These are phyloP conservation scores for Colletotrichum cuscutae DNA, from an alignment of 2,329 filamentous ascomycete species.

Conservation along the genomic window DNA sequence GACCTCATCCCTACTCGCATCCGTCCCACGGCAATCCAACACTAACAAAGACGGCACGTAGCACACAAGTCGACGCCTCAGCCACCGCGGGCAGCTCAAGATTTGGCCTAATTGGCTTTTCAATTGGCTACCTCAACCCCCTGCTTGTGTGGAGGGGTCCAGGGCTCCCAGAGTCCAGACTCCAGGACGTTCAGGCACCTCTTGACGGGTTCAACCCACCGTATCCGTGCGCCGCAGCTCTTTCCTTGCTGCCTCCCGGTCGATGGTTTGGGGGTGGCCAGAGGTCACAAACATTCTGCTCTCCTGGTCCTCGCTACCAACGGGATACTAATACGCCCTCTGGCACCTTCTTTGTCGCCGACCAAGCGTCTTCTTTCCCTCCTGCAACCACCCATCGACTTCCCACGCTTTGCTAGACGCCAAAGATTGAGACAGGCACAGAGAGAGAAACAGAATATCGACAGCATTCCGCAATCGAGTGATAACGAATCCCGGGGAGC, in stretches of 20 bases:
- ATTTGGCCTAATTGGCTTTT: neutral
- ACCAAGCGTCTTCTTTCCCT: neutral
- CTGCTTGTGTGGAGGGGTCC: neutral
- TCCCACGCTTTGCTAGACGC: neutral
- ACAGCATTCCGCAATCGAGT: neutral
- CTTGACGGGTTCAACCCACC: constrained; percentile 20
- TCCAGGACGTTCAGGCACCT: neutral
- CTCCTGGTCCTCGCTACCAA: neutral
- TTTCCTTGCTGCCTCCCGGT: neutral
- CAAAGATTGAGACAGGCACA: no score
- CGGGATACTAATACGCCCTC: neutral
- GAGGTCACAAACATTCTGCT: neutral
- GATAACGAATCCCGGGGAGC: neutral
- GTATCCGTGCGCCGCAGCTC: constrained; percentile 5
- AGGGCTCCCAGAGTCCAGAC: no score
- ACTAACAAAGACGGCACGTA: neutral
- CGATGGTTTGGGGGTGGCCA: neutral
- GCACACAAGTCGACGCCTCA: neutral
- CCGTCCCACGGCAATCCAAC: neutral
- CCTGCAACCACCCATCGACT: constrained; percentile 2
- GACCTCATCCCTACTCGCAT: neutral
- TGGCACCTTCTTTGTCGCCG: constrained; percentile 4
- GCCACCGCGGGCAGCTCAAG: constrained; percentile 1
- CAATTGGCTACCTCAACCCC: neutral
- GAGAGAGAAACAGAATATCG: neutral